Conservation (phyloP, 176 grass and related monocot genomes). For the Oryza glumipatula region DNA sequence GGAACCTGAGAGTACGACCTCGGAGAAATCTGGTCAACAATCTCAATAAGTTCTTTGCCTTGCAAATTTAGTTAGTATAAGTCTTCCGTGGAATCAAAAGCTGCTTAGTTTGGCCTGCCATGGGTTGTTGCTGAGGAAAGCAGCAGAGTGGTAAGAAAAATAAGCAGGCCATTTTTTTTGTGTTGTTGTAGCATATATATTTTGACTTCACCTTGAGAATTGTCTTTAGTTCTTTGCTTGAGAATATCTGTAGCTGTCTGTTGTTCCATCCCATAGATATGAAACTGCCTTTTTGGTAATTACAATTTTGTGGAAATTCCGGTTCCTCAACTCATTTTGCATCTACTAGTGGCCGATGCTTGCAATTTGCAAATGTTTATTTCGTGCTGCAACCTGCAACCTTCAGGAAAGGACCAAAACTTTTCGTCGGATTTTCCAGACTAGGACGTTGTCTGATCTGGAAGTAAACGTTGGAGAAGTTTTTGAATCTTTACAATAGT, state of each 20-base stretch:
- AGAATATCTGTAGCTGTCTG: constrained; percentile 41
- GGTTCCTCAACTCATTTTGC: neutral
- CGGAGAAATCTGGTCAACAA: constrained; percentile 56
- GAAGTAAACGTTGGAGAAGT: neutral
- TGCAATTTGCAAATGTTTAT: neutral
- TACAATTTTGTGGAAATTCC: constrained; percentile 34
- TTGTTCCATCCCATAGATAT: constrained; percentile 48
- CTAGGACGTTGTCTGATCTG: neutral
- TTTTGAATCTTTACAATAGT: neutral
- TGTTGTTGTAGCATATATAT: constrained; percentile 65
- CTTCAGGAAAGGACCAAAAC: neutral
- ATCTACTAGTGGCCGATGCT: neutral
- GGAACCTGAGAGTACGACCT: constrained; percentile 53
- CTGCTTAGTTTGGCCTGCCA: constrained; percentile 29
- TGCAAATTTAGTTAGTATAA: constrained; percentile 46
- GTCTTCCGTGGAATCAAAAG: constrained; percentile 36
- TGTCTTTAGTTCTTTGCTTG: neutral
- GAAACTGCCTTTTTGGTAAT: constrained; percentile 20
- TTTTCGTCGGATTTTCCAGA: neutral
- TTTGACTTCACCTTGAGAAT: constrained; percentile 8
- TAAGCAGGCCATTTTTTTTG: constrained; percentile 44
- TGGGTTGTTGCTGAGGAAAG: constrained; percentile 16
- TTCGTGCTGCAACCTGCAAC: neutral
- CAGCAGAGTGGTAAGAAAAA: constrained; percentile 36
- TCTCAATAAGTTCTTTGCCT: constrained; percentile 43